Evolutionary conservation across 257 asterid species (phyloP).

Genomic region (Galeopsis tetrahit): DNA sequence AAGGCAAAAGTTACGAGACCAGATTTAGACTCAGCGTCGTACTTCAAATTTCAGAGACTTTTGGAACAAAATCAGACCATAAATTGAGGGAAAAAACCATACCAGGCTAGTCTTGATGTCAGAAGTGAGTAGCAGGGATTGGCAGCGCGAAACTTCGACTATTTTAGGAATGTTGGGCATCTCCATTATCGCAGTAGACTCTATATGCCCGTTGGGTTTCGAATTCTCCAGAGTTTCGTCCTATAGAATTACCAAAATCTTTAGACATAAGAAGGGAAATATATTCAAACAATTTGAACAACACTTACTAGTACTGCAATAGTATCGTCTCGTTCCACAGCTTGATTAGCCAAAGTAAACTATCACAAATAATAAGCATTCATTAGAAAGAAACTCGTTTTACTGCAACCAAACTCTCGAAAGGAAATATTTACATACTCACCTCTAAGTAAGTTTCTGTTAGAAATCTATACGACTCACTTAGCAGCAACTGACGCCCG

Average conservation of each 20-base stretch:
- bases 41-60: too few species aligned
- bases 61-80: too few species aligned
- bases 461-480: constrained; percentile 40
- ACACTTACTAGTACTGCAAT: constrained; percentile 30
- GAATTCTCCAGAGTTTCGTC: constrained; percentile 36
- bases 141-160: constrained; percentile 62
- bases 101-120: constrained; percentile 56
- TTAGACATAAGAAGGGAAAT: not conserved
- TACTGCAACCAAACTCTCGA: not conserved
- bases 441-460: constrained; percentile 48
- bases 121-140: constrained; percentile 54
- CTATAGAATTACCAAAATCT: constrained; percentile 33
- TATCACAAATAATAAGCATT: constrained; percentile 33
- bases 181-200: constrained; percentile 41
- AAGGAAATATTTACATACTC: constrained; percentile 26
- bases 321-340: constrained; percentile 25
- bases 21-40: too few species aligned
- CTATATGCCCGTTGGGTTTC: constrained; percentile 32
- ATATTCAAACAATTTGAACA: not conserved
- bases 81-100: not conserved
- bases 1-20: too few species aligned
- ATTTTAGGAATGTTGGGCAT: constrained; percentile 47
- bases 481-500: constrained; percentile 55
- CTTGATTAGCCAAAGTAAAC: constrained; percentile 41
- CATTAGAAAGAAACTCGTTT: constrained; percentile 20